Conservation (phyloP, 768 basidiomycete species). For the Hemileccinum rubropunctum region DNA sequence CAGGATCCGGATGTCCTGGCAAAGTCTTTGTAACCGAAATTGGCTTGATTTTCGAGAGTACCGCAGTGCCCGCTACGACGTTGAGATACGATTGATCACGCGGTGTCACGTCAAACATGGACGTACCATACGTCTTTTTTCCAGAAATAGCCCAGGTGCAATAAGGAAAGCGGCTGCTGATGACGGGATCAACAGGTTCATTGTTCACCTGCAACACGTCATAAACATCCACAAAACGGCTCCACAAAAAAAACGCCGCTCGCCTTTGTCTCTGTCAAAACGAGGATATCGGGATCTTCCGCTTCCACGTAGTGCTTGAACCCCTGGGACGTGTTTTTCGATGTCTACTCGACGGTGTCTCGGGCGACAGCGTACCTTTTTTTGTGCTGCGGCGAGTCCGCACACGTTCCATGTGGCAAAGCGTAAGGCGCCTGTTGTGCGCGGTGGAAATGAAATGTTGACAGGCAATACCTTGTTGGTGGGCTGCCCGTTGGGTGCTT, state of each 20-base stretch:
- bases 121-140: slow-evolving; percentile 77
- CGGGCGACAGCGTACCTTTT: slow-evolving; percentile 53
- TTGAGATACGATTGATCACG: slow-evolving; percentile 1
- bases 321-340: slow-evolving; percentile 44
- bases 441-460: slow-evolving; percentile 54
- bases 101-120: not conserved
- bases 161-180: slow-evolving; percentile 62
- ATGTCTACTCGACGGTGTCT: not conserved
- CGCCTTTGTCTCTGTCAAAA: slow-evolving; percentile 87
- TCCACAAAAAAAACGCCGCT: not conserved
- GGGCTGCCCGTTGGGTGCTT: slow-evolving; percentile 52
- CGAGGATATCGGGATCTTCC: slow-evolving; percentile 81
- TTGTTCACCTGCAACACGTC: slow-evolving; percentile 59
- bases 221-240: slow-evolving; percentile 4
- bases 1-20: slow-evolving; percentile 71
- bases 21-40: slow-evolving; percentile 60
- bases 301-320: slow-evolving; percentile 82
- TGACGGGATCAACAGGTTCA: slow-evolving; percentile 54
- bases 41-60: slow-evolving; percentile 76
- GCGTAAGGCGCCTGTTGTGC: slow-evolving; percentile 44
- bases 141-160: slow-evolving; percentile 73
- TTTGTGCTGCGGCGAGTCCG: slow-evolving; percentile 69
- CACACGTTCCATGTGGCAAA: slow-evolving; percentile 81
- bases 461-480: slow-evolving; percentile 74
- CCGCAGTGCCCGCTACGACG: slow-evolving; percentile 70